Evolutionary conservation across 768 basidiomycete species (phyloP).

Genomic region (Leccinum olivaceopallidum): DNA sequence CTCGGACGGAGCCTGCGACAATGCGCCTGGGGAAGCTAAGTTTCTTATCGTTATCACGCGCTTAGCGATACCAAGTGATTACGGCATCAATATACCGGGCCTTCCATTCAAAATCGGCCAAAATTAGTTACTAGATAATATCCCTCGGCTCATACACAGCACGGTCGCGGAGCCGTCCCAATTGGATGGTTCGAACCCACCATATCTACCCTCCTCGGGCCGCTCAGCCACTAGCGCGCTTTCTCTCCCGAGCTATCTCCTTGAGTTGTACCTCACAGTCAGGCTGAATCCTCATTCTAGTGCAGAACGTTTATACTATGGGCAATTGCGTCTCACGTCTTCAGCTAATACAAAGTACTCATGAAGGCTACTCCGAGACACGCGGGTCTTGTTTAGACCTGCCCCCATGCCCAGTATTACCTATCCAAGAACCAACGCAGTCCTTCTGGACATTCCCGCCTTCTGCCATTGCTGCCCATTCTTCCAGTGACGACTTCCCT

Average conservation of each 20-base stretch:
- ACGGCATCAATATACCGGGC: slow-evolving; percentile 10
- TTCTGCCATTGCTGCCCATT: slow-evolving; percentile 41
- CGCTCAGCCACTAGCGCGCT: not conserved
- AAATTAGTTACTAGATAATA: not conserved
- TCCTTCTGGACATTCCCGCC: slow-evolving; percentile 68
- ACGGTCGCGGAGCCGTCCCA: slow-evolving; percentile 4
- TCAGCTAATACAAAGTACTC: slow-evolving; percentile 3
- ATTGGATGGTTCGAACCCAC: slow-evolving; percentile 11
- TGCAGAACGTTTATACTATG: slow-evolving; percentile 16
- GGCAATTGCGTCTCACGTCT: slow-evolving; percentile 27
- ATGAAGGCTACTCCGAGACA: slow-evolving; percentile 7
- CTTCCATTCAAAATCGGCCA: not conserved
- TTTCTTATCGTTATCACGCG: slow-evolving; percentile 19
- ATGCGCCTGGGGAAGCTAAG: not conserved
- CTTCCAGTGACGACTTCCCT: slow-evolving; percentile 31
- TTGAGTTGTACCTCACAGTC: not conserved
- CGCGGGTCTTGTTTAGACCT: not conserved
- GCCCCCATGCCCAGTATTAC: slow-evolving; percentile 41
- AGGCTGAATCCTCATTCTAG: slow-evolving; percentile 4
- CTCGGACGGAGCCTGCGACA: not conserved
- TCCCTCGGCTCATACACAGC: not conserved
- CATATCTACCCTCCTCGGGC: slow-evolving; percentile 16
- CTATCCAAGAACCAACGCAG: slow-evolving; percentile 50
- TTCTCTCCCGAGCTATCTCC: slow-evolving; percentile 2
- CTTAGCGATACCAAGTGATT: slow-evolving; percentile 1